Conservation (phyloP, 2,329 filamentous ascomycete species). For the Zalaria sp. region DNA sequence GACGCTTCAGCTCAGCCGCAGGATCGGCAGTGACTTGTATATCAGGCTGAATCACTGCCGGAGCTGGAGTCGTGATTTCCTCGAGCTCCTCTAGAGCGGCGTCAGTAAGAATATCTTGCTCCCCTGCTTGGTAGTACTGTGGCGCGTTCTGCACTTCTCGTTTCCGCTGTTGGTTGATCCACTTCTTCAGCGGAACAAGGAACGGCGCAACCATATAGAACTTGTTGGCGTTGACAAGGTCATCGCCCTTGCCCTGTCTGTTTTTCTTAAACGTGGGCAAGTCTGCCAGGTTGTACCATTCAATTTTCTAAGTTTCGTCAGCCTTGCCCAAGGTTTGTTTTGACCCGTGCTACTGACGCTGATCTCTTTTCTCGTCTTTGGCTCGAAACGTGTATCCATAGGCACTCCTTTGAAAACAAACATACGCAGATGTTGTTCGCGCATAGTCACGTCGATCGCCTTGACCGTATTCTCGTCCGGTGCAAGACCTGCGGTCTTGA, state of each 20-base stretch:
- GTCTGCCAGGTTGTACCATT: constrained; percentile 86
- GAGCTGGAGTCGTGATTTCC: constrained; percentile 1
- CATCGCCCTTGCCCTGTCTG: constrained; percentile 43
- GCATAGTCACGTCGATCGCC: constrained; percentile 77
- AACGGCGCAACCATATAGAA: constrained; percentile 99
- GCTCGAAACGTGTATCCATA: constrained; percentile 75
- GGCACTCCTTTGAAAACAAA: constrained; percentile 86
- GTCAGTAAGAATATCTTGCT: constrained; percentile 7
- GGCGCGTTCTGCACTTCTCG: constrained; percentile 30
- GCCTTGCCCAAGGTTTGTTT: neutral
- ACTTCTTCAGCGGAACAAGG: constrained; percentile 69
- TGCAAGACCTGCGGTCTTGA: constrained; percentile 62
- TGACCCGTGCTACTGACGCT: constrained; percentile 32
- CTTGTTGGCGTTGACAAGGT: constrained; percentile 57
- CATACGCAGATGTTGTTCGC: constrained; percentile 82
- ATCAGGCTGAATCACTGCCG: constrained; percentile 1
- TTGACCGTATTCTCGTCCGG: constrained; percentile 56
- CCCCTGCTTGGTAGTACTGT: constrained; percentile 6
- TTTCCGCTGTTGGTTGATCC: constrained; percentile 76
- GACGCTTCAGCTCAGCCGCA: constrained; percentile 34
- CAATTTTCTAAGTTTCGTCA: constrained; percentile 45
- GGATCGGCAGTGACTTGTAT: constrained; percentile 6
- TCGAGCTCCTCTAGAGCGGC: constrained; percentile 4
- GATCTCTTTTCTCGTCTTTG: constrained; percentile 89
- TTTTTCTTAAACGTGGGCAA: constrained; percentile 68